A percentile compares a stretch with the other conserved stretches of the same genome.
phyloP scores from a whole-genome alignment of 768 basidiomycete genomes.

The Leccinum sublutescens region DNA sequence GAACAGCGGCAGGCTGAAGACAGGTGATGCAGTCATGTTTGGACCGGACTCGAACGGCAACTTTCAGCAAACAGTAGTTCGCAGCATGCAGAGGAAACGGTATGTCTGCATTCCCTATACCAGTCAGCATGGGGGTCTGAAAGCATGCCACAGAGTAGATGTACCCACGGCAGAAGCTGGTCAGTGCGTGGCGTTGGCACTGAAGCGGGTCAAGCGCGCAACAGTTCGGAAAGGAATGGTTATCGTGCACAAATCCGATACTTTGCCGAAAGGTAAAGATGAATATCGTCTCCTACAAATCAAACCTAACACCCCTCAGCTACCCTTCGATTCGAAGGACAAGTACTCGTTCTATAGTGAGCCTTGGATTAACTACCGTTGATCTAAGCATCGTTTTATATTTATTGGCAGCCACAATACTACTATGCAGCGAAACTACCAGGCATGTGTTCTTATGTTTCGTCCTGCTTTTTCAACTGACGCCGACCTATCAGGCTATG shows the following conservation, averaged over 20 bases:
- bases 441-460: slow-evolving; percentile 45
- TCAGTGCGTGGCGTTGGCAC: slow-evolving; percentile 89
- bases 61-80: slow-evolving; percentile 75
- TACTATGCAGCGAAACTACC: slow-evolving; percentile 89
- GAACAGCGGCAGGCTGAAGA: slow-evolving; percentile 69
- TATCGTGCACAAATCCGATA: slow-evolving; percentile 75
- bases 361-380: slow-evolving; percentile 24
- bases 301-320: slow-evolving; percentile 41
- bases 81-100: slow-evolving; percentile 94
- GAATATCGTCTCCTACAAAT: background rate
- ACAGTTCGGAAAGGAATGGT: slow-evolving; percentile 95
- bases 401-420: slow-evolving; percentile 72
- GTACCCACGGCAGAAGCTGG: slow-evolving; percentile 90
- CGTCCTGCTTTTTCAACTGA: slow-evolving; percentile 1
- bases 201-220: slow-evolving; percentile 82
- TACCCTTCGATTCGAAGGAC: slow-evolving; percentile 84
- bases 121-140: slow-evolving; percentile 1
- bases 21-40: slow-evolving; percentile 78
- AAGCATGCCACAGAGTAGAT: slow-evolving; percentile 53
- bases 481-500: slow-evolving; percentile 59
- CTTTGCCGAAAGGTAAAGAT: slow-evolving; percentile 65
- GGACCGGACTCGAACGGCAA: slow-evolving; percentile 94
- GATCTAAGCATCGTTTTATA: slow-evolving; percentile 2
- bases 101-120: slow-evolving; percentile 34
- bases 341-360: slow-evolving; percentile 90